Percentiles rank a stretch among this genome's conserved stretches.
Conservation (phyloP, 73 alveolate species). For the Halteria grandinella region DNA sequence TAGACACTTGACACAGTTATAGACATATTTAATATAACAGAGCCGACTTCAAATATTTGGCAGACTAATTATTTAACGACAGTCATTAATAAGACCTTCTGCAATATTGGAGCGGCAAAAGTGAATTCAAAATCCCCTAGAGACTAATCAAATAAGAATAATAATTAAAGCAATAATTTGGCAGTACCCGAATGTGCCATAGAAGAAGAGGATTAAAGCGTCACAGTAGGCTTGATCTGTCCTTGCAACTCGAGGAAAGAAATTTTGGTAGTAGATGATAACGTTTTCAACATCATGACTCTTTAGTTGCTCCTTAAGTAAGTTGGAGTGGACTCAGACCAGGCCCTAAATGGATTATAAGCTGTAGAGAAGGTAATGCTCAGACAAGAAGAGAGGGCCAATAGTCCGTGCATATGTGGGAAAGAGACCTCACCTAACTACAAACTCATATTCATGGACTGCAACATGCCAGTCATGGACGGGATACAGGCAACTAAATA, state of each 20-base stretch:
- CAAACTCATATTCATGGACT: constrained; percentile 16
- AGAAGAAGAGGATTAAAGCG: too few species aligned
- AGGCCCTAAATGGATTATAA: background rate
- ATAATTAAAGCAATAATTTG: too few species aligned
- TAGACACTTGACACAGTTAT: too few species aligned
- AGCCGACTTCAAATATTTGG: too few species aligned
- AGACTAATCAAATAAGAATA: too few species aligned
- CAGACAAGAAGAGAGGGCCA: background rate
- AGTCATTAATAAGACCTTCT: too few species aligned
- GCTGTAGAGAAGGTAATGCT: background rate
- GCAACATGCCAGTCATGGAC: constrained; percentile 34
- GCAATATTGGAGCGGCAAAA: too few species aligned
- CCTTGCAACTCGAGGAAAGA: background rate
- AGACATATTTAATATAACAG: too few species aligned
- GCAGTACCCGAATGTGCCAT: too few species aligned
- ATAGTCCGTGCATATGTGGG: background rate
- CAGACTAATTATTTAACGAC: too few species aligned
- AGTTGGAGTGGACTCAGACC: background rate
- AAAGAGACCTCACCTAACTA: background rate
- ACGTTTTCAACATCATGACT: constrained; percentile 2
- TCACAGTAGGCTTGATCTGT: too few species aligned
- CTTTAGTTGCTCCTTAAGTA: background rate
- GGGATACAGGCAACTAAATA: constrained; percentile 3
- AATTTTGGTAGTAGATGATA: constrained; percentile 6
- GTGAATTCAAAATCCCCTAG: too few species aligned